phyloP scores from a whole-genome alignment of 1,139 yeast genomes.

The Magnusiomyces suaveolens region DNA sequence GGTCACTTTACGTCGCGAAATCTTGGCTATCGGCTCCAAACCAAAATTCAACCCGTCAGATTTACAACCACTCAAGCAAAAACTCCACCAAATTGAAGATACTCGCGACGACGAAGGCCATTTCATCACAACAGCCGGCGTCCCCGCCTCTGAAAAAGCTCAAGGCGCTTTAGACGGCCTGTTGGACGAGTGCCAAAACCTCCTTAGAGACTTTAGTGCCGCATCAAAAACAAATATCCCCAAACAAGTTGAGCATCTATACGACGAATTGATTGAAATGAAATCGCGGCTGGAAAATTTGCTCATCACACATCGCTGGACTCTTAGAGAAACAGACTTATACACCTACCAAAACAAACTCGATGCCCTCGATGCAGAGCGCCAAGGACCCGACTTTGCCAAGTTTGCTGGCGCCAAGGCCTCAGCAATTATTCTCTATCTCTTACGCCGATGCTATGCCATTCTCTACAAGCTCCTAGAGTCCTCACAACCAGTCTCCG shows the following conservation, averaged over 20 bases:
- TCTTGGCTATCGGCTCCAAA: conserved; percentile 42
- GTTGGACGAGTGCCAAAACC: conserved; percentile 70
- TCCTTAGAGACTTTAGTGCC: conserved; percentile 59
- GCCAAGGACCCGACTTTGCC: conserved; percentile 47
- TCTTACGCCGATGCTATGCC: conserved; percentile 83
- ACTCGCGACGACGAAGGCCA: conserved; percentile 38
- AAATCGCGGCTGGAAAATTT: conserved; percentile 70
- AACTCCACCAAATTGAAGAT: conserved; percentile 37
- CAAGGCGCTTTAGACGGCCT: conserved; percentile 43
- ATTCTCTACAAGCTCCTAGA: conserved; percentile 79
- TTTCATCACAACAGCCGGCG: conserved; percentile 30
- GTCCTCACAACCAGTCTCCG: conserved; percentile 90
- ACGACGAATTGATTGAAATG: conserved; percentile 48
- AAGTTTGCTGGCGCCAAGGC: conserved; percentile 32
- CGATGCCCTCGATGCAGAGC: conserved; percentile 54
- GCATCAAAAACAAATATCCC: conserved; percentile 42
- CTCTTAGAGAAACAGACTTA: conserved; percentile 87
- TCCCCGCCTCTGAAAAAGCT: conserved; percentile 31
- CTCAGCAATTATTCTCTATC: conserved; percentile 63
- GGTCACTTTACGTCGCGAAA: conserved; percentile 45
- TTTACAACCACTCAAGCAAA: conserved; percentile 32
- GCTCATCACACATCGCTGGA: conserved; percentile 90
- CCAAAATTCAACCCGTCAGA: conserved; percentile 29
- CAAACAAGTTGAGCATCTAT: conserved; percentile 41
- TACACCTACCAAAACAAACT: conserved; percentile 69